A percentile compares a stretch with the other conserved stretches of the same genome.
phyloP scores from a whole-genome alignment of 2,329 filamentous ascomycete genomes.

The Penicillium sp. region DNA sequence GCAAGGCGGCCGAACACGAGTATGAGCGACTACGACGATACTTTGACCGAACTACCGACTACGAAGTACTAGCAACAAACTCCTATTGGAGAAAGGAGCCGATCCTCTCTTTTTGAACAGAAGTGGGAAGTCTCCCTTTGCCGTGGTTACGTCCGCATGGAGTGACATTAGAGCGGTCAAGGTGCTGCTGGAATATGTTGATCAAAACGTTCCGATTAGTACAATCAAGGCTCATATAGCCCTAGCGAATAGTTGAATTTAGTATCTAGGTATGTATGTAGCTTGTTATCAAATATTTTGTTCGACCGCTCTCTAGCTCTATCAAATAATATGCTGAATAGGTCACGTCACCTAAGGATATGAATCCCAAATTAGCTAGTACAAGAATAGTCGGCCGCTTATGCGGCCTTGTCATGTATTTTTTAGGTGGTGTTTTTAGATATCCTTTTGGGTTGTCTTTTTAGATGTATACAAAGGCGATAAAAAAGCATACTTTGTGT shows the following conservation, averaged over 20 bases:
- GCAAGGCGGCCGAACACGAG: too few relatives aligned
- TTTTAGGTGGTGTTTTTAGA: too few relatives aligned
- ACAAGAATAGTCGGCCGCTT: too few relatives aligned
- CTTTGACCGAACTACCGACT: background rate
- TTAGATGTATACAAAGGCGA: too few relatives aligned
- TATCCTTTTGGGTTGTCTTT: too few relatives aligned
- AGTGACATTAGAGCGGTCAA: background rate
- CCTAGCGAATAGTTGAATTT: too few relatives aligned
- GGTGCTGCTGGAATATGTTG: background rate
- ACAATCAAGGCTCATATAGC: background rate
- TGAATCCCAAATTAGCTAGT: background rate
- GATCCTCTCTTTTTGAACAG: background rate
- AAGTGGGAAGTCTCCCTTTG: background rate
- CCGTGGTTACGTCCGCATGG: background rate
- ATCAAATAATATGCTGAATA: background rate
- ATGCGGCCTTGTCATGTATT: too few relatives aligned
- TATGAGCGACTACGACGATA: too few relatives aligned
- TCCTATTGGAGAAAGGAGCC: background rate
- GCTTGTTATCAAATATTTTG: background rate
- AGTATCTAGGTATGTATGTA: background rate
- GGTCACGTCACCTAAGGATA: background rate
- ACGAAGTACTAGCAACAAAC: background rate
- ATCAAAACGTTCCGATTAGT: background rate
- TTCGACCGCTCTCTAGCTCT: background rate
- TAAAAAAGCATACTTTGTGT: too few relatives aligned